These are phyloP conservation scores for Agrocybe praecox DNA, from an alignment of 768 basidiomycete genomes.

Conservation along the genomic window DNA sequence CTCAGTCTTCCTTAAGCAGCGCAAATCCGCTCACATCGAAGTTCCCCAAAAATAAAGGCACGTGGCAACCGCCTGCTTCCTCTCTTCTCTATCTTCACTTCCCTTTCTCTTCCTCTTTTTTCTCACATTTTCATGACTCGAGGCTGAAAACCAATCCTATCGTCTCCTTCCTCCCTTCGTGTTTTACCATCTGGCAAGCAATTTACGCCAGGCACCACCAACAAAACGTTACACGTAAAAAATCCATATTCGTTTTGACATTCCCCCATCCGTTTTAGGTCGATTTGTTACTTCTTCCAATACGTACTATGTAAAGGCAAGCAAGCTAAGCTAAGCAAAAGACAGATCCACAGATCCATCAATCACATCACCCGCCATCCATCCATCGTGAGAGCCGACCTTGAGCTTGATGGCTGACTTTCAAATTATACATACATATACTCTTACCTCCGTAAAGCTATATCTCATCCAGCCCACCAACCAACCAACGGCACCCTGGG, in stretches of 20 bases:
- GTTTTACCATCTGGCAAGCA: background rate
- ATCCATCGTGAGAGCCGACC: background rate
- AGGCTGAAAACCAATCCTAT: background rate
- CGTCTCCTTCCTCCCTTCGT: background rate
- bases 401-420: too few species aligned
- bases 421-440: background rate
- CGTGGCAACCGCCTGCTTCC: slow-evolving; percentile 17
- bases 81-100: background rate
- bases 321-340: too few species aligned
- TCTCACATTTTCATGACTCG: background rate
- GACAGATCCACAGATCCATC: slow-evolving; percentile 9
- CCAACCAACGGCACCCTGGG: slow-evolving; percentile 6
- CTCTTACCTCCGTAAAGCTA: slow-evolving; percentile 19
- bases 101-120: background rate
- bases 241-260: background rate
- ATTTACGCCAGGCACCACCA: slow-evolving; percentile 4
- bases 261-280: slow-evolving; percentile 22
- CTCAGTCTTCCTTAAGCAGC: slow-evolving; percentile 9
- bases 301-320: too few species aligned
- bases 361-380: too few species aligned
- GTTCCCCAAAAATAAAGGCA: slow-evolving; percentile 19
- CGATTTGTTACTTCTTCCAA: slow-evolving; percentile 3
- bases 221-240: slow-evolving; percentile 19
- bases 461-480: slow-evolving; percentile 1
- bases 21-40: slow-evolving; percentile 19